Conservation (phyloP, 1,284 basidiomycete genomes). For the Cryptococcus sp. region DNA sequence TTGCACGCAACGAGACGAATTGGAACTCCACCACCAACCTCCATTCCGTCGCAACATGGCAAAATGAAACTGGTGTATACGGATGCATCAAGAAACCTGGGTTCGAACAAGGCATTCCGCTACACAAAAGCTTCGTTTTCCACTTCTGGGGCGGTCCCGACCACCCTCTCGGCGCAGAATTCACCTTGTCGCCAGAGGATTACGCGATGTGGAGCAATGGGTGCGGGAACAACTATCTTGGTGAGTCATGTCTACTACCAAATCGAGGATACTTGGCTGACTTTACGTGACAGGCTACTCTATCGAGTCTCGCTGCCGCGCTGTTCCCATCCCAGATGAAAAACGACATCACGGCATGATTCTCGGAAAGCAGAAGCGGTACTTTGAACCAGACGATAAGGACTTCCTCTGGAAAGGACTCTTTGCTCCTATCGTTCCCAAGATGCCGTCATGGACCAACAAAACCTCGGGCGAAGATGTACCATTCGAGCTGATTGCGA, state of each 20-base stretch:
- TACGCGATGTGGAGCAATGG: constrained; percentile 13
- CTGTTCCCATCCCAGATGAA: constrained; percentile 20
- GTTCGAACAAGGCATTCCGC: constrained; percentile 31
- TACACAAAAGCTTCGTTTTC: constrained; percentile 32
- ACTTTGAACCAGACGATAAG: constrained; percentile 32
- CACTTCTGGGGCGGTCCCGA: constrained; percentile 29
- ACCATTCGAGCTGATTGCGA: constrained; percentile 32
- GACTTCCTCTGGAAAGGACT: constrained; percentile 15
- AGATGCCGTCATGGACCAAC: constrained; percentile 8
- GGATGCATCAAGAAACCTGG: constrained; percentile 27
- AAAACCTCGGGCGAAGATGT: constrained; percentile 8
- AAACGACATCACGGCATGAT: constrained; percentile 47
- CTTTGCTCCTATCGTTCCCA: constrained; percentile 3
- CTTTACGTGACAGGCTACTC: constrained; percentile 42
- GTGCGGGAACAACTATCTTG: constrained; percentile 43
- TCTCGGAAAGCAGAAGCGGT: constrained; percentile 45
- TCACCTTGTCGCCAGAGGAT: constrained; percentile 34
- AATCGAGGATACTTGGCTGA: neutral
- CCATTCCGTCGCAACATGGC: constrained; percentile 17
- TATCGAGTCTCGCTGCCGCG: constrained; percentile 45
- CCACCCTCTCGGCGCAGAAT: constrained; percentile 27
- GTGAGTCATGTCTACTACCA: constrained; percentile 15
- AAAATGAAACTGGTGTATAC: constrained; percentile 9
- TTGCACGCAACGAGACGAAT: constrained; percentile 23
- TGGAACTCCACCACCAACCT: constrained; percentile 11